Evolutionary conservation across 805 yeast genomes (phyloP), one percentile per base, ranked within the genome.

Genomic region (Lachancea sp.): DNA sequence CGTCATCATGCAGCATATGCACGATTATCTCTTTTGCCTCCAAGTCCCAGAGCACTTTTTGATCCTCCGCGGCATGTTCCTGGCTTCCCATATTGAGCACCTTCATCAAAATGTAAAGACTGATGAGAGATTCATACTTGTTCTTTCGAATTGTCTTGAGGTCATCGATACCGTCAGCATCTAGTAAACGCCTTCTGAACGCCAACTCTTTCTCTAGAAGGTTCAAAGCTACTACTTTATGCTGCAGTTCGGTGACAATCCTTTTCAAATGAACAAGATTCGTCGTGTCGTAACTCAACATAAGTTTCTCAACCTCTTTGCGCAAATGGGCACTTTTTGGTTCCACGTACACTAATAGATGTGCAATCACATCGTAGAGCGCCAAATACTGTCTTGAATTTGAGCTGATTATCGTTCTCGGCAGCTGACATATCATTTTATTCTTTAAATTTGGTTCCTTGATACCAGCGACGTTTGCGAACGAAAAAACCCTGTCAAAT

Each of bases 341-440:
- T 48, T 86, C 95, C 5, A 76, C 68, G 55, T 85, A 86, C 23
- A 85, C 68, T 43, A 90, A 54, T 33, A 89, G 63, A 40, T 81
- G 78, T 50, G 76, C 69, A 1, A 74, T 67, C 28, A 88, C 75
- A 12, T 74, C 69, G 54, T 78, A 83, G 11, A 86, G 60, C 0
- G 87, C 70, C 47, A 70, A 69, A 56, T 85, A 89, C 54, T 87
- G 95, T 33, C 64, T 61, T 0, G 96, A 81, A 40, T 87, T 87
- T 39, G 87, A 75, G 5, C 77, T 68, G 1, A 87, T 71, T 4
- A 74, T 70, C 16, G 88, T 73, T 34, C 74, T 69, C 2, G 96
- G 94, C 36, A 85, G 69, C 51, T 82, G 87, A 11, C 85, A 72
- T 8, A 72, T 64, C 16, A 84, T 56, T 33, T 68, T 68, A 50